phyloP scores from a whole-genome alignment of 441 rosid genomes.

The Pelargonium citronellum region DNA sequence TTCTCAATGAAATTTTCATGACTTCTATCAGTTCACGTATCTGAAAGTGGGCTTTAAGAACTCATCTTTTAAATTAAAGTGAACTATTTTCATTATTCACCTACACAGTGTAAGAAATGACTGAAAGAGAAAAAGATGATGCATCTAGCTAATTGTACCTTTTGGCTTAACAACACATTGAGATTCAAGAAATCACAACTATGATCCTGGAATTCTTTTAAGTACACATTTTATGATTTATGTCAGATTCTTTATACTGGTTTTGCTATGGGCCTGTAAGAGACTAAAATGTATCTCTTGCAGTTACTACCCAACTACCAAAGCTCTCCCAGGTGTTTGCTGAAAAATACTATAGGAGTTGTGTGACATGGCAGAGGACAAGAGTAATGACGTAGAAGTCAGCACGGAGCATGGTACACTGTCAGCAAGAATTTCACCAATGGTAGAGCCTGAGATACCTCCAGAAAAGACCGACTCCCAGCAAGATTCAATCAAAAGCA shows the following conservation, averaged over 20 bases:
- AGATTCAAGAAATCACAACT: background rate
- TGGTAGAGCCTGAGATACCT: background rate
- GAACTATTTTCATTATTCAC: background rate
- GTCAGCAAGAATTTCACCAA: background rate
- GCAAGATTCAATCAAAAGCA: slow-evolving; percentile 17
- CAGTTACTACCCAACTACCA: slow-evolving; percentile 4
- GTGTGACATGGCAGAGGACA: slow-evolving; percentile 21
- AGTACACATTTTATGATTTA: background rate
- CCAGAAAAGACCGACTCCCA: background rate
- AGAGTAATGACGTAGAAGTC: slow-evolving; percentile 6
- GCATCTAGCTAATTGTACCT: background rate
- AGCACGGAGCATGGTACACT: slow-evolving; percentile 12
- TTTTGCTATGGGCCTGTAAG: background rate
- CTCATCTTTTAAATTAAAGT: background rate
- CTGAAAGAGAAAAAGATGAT: background rate
- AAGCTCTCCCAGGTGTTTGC: background rate
- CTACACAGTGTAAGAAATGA: background rate
- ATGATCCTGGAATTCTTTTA: background rate
- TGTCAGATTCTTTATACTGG: background rate
- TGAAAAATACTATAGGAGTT: background rate
- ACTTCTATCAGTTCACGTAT: too few relatives aligned
- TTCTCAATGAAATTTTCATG: too few relatives aligned
- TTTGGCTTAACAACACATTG: background rate
- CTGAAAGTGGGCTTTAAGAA: too few relatives aligned
- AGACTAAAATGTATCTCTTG: slow-evolving; percentile 5